Base-by-base conservation (phyloP, 2,329 filamentous ascomycete species). In the Microcera coccophila region DNA sequence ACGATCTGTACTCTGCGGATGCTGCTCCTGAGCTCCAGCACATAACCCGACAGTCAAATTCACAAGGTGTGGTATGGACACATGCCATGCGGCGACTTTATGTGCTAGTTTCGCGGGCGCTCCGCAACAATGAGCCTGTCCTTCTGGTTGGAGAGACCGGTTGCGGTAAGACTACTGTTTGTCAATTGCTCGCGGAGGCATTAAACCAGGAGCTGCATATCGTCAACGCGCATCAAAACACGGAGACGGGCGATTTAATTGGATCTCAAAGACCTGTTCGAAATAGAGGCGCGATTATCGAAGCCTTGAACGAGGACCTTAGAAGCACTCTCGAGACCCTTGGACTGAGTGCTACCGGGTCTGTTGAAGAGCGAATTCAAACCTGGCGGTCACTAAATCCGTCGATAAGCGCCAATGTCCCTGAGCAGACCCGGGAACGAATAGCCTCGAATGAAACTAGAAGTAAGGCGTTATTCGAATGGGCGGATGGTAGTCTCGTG, bases 211-310 rank as follows among this genome's bases (percentile, higher is more conserved):
- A 87, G 49, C 71, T 99, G 29, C 83, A 90, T 53, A 93, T 91
- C 54, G 85, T 98, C 59, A 99, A 98, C 61, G 93, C 94, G 3
- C 94, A 99, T 65, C 91, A 97, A 55, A 99, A 98, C 53, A 90
- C 93, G 0, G 94, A 99, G 64, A 97, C 94, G 0, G 91, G 93
- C 14, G 93, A 99, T 64, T 74, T 99, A 10, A 97, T 99, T 52
- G 93, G 93, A 51, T 93, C 93, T 3, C 93, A 98, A 64, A 75
- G 93, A 46, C 93, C 93, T 3, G 80, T 97, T 17, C 79, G 94
- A 50, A 97, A 97, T 62, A 81, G 90, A 32, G 80, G 83, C 12
- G 80, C 80, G 1, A 80, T 95, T 24, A 70, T 87, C 26, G 79
- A 85, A 20, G 65, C 78, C 1, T 69, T 97, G 21, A 70, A 73